A percentile compares a stretch with the other conserved stretches of the same genome.
These are phyloP conservation scores for Thelephora terrestris DNA, from an alignment of 1,284 basidiomycete species.

Conservation along the genomic window DNA sequence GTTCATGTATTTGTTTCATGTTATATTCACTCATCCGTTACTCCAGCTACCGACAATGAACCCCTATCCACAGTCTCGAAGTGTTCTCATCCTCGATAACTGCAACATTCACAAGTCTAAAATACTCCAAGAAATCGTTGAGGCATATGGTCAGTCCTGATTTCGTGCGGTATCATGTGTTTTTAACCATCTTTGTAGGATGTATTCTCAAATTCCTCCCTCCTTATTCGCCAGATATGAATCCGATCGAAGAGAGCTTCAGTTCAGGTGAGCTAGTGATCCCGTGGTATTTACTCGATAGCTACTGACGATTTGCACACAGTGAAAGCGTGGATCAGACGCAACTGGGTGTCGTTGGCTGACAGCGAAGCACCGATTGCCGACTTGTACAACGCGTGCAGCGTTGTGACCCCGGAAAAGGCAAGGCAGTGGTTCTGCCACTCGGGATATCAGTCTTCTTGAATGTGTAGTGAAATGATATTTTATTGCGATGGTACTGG, in stretches of 20 bases:
- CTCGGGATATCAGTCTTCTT: constrained; percentile 10
- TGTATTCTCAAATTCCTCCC: constrained; percentile 18
- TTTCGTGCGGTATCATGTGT: no score
- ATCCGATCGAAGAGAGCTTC: constrained; percentile 25
- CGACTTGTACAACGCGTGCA: constrained; percentile 12
- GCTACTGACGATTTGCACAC: constrained; percentile 1
- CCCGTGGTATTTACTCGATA: neutral
- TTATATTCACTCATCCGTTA: neutral
- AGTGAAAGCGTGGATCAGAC: constrained; percentile 17
- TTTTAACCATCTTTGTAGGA: constrained; percentile 5
- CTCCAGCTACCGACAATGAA: constrained; percentile 19
- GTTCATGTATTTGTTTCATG: no score
- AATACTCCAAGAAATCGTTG: constrained; percentile 15
- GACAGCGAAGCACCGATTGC: constrained; percentile 9
- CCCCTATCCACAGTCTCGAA: constrained; percentile 17
- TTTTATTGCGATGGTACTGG: no score
- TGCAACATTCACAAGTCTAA: constrained; percentile 19
- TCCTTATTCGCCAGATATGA: constrained; percentile 24
- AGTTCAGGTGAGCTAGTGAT: constrained; percentile 7
- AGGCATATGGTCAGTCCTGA: constrained; percentile 3
- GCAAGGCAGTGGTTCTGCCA: constrained; percentile 18
- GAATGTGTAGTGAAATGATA: no score
- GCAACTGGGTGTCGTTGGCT: constrained; percentile 8
- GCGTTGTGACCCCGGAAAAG: constrained; percentile 15
- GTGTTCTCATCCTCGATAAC: constrained; percentile 23